Conservation (phyloP, 2,329 filamentous ascomycete genomes). For the Phoma herbarum region DNA sequence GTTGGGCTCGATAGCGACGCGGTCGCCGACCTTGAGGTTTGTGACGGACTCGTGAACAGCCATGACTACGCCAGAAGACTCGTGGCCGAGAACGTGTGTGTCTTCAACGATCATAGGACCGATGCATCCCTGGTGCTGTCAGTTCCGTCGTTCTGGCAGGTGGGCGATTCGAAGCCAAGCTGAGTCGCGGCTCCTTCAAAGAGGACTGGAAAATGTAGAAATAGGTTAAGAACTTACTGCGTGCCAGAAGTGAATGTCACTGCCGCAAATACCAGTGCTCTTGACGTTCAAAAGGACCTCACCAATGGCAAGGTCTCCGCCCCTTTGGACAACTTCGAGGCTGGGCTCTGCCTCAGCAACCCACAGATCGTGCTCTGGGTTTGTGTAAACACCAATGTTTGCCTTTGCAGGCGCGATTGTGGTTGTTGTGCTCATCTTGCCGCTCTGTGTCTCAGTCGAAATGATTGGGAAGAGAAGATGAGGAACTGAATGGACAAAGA, state of each 20-base stretch:
- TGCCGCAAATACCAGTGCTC: constrained; percentile 97
- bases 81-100: constrained; percentile 93
- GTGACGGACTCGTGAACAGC: constrained; percentile 83
- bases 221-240: constrained; percentile 59
- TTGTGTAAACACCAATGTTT: constrained; percentile 97
- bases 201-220: neutral
- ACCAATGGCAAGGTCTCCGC: constrained; percentile 75
- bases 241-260: constrained; percentile 96
- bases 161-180: neutral
- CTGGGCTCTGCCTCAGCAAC: constrained; percentile 80
- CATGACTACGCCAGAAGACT: constrained; percentile 84
- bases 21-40: constrained; percentile 81
- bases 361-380: constrained; percentile 92
- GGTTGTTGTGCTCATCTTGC: constrained; percentile 48
- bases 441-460: constrained; percentile 19
- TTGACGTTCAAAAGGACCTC: constrained; percentile 90
- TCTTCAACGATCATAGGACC: constrained; percentile 92
- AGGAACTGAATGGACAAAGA: constrained; percentile 1
- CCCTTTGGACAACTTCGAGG: constrained; percentile 74
- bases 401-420: constrained; percentile 69
- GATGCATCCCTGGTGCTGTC: constrained; percentile 70
- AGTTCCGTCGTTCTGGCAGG: constrained; percentile 4
- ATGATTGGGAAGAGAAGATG: constrained; percentile 23
- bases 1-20: constrained; percentile 80
- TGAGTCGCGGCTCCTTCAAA: neutral